Conservation (phyloP, 2,329 filamentous ascomycete species). For the Lasiodiplodia citricola region DNA sequence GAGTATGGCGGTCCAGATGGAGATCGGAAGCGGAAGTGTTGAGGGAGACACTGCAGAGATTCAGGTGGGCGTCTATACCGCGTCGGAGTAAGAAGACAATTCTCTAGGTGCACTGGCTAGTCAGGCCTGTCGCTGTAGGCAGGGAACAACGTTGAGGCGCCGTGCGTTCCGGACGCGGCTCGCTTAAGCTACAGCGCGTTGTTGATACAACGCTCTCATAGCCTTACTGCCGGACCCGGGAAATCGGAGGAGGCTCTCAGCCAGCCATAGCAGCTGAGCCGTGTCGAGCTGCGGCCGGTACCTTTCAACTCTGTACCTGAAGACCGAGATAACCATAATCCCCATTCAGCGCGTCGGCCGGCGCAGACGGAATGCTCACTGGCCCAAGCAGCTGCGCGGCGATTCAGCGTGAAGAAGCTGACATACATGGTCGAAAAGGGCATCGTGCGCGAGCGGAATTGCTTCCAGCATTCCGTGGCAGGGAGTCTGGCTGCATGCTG, state of each 20-base stretch:
- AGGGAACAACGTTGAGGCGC: constrained; percentile 13
- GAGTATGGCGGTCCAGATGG: background rate
- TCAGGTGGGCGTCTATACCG: constrained; percentile 8
- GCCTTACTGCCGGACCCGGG: background rate
- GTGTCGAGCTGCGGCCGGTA: background rate
- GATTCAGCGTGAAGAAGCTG: constrained; percentile 10
- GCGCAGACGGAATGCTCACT: background rate
- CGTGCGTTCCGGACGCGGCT: constrained; percentile 14
- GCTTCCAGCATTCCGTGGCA: constrained; percentile 9
- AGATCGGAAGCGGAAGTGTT: constrained; percentile 18
- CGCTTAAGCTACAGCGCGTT: constrained; percentile 17
- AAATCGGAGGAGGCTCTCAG: background rate
- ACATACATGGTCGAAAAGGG: constrained; percentile 10
- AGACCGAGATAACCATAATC: constrained; percentile 9
- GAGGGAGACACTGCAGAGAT: constrained; percentile 13
- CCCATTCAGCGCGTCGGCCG: constrained; percentile 2
- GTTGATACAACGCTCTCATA: constrained; percentile 12
- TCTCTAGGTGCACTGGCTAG: constrained; percentile 21
- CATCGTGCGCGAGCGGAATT: constrained; percentile 12
- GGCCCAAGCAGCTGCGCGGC: background rate
- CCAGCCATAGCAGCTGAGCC: constrained; percentile 12
- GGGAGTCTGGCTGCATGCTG: constrained; percentile 9
- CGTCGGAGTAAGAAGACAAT: background rate
- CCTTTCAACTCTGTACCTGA: constrained; percentile 15
- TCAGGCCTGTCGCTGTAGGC: background rate